Evolutionary conservation across 306 rosid species (phyloP), one percentile per base, ranked within the genome.

Genomic region (Inga leiocalycina): DNA sequence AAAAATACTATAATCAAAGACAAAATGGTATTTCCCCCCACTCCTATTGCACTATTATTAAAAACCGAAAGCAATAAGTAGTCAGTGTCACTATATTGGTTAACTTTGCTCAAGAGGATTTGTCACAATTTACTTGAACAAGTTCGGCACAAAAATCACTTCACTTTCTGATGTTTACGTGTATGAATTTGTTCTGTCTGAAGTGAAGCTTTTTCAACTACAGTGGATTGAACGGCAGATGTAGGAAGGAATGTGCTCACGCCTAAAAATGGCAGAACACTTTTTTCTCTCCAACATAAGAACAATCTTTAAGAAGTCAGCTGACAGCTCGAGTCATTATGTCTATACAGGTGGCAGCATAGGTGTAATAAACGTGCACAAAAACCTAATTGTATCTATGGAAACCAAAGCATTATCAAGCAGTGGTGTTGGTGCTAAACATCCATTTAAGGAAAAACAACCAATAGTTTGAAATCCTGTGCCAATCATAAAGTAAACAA

Each of bases 401-500:
- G 44, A n/a, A 65, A 66, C 43, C 15, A 32, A 32, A 34, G n/a
- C 71, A 66, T 34, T 2, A 66, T 16, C 71, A 66, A 66, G 44
- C n/a, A 34, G 44, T 66, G 44, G 12, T 66, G 71, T 15, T 66
- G 44, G n/a, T n/a, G 71, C 71, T 66, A 34, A 7, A 34, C 43
- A 65, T 32, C n/a, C n/a, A 32, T 65, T 14, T 65, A 65, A 65
- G 43, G 43, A 32, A 65, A 35, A 32, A 35, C 14, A 68, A 37
- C 4, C 19, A 3, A 61, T 71, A 74, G 76, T 49, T 49, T 74
- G 46, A 78, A 67, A 78, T 73, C 67, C 67, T 24, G 72, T 41
- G 37, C 62, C 48, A 66, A 79, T 57, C 75, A 65, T 75, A 82
- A 68, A 85, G 52, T 6, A 67, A 81, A 78, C 78, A 81, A 82